Percentiles rank a stretch among this genome's conserved stretches.
phyloP scores from a whole-genome alignment of 1,139 yeast genomes.

The Pichia sp. region DNA sequence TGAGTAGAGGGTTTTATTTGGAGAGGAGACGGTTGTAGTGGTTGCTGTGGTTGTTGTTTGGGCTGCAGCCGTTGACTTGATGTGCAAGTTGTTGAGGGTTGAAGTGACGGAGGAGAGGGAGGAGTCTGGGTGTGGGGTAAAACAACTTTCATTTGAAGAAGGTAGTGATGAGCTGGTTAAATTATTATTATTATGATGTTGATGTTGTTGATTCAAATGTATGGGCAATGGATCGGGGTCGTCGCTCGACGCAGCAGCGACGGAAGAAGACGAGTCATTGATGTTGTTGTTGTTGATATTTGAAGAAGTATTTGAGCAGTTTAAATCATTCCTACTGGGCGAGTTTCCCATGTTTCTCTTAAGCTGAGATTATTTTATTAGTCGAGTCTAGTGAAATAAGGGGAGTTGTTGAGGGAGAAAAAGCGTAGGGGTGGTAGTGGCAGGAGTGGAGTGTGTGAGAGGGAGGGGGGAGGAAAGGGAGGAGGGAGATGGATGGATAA shows the following conservation, averaged over 20 bases:
- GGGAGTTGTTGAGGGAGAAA: too few species aligned
- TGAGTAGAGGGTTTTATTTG: conserved; percentile 35
- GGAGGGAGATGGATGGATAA: too few species aligned
- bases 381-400: background rate
- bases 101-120: conserved; percentile 3
- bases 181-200: conserved; percentile 37
- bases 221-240: conserved; percentile 36
- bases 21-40: conserved; percentile 5
- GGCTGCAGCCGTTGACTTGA: too few species aligned
- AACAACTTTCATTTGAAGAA: background rate
- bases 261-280: conserved; percentile 42
- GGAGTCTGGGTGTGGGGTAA: conserved; percentile 8
- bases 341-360: conserved; percentile 50
- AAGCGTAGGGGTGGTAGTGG: background rate
- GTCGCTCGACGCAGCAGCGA: conserved; percentile 24
- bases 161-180: background rate
- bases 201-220: conserved; percentile 29
- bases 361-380: background rate
- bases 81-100: too few species aligned
- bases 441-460: background rate
- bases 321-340: conserved; percentile 39
- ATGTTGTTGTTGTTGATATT: conserved; percentile 35
- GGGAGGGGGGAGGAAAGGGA: background rate
- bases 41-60: too few species aligned
- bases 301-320: conserved; percentile 11